Evolutionary conservation across 2,329 filamentous ascomycete genomes (phyloP).

Genomic region (Colletotrichum musae): DNA sequence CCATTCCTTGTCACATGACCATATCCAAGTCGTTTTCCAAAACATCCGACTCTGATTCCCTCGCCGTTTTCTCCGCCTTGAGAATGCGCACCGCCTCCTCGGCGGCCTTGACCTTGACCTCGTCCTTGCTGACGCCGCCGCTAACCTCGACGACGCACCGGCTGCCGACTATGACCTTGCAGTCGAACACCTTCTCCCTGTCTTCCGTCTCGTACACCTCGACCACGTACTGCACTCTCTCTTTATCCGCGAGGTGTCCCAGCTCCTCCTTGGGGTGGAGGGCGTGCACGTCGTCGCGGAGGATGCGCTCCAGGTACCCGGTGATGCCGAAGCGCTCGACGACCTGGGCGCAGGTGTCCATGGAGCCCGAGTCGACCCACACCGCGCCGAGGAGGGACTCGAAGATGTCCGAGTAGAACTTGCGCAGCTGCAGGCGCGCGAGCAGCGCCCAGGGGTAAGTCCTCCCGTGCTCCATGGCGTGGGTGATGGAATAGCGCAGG

Average conservation of each 20-base stretch:
- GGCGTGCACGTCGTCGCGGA: constrained; percentile 71
- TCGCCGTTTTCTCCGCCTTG: constrained; percentile 40
- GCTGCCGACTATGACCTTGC: constrained; percentile 65
- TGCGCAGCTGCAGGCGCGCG: constrained; percentile 74
- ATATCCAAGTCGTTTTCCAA: background rate
- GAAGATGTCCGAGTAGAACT: constrained; percentile 87
- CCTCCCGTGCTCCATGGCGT: constrained; percentile 63
- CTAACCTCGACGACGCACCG: constrained; percentile 60
- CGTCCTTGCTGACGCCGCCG: constrained; percentile 63
- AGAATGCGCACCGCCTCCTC: constrained; percentile 61
- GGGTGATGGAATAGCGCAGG: constrained; percentile 64
- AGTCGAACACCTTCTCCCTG: constrained; percentile 53
- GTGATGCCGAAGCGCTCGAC: constrained; percentile 77
- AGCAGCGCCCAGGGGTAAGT: constrained; percentile 85
- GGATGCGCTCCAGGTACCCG: constrained; percentile 71
- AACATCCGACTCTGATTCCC: background rate
- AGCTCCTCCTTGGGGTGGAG: constrained; percentile 79
- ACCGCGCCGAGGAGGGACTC: constrained; percentile 87
- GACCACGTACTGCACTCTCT: constrained; percentile 69
- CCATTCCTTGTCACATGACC: background rate
- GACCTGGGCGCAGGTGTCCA: constrained; percentile 72
- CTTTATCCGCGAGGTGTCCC: constrained; percentile 67
- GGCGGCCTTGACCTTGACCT: constrained; percentile 71
- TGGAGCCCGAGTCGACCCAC: constrained; percentile 82
- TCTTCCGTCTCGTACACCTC: constrained; percentile 44